A percentile compares a stretch with the other conserved stretches of the same genome.
phyloP scores from a whole-genome alignment of 2,329 filamentous ascomycete genomes.

The Hymenoscyphus linearis region DNA sequence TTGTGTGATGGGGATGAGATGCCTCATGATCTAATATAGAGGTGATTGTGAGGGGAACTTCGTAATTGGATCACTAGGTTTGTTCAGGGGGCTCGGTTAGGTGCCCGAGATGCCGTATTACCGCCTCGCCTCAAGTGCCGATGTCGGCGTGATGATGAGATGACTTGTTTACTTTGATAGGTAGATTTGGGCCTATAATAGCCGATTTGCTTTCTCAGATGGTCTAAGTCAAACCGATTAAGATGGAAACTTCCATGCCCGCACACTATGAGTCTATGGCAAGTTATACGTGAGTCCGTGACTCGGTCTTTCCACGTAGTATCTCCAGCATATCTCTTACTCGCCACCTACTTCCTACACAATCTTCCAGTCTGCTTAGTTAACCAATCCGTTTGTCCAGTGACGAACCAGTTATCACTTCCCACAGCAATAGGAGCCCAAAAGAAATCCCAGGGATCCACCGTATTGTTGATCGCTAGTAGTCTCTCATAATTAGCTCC shows the following conservation, averaged over 20 bases:
- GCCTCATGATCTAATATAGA: background rate
- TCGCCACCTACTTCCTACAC: constrained; percentile 1
- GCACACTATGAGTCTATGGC: too few species aligned
- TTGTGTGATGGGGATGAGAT: background rate
- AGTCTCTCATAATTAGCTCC: constrained; percentile 28
- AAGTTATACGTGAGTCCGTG: too few species aligned
- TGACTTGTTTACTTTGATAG: background rate
- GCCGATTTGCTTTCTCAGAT: too few species aligned
- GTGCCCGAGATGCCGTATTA: background rate
- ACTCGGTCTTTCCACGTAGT: too few species aligned
- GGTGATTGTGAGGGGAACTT: background rate
- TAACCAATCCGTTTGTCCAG: constrained; percentile 1
- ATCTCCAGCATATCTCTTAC: too few species aligned
- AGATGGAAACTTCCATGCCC: too few species aligned
- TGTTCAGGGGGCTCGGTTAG: background rate
- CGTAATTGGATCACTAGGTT: too few species aligned
- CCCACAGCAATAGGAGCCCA: constrained; percentile 16
- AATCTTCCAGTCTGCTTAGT: constrained; percentile 1
- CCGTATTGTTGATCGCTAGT: constrained; percentile 15
- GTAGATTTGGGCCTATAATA: background rate
- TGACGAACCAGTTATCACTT: constrained; percentile 11
- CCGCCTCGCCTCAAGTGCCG: background rate
- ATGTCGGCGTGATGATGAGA: background rate
- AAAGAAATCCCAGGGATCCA: constrained; percentile 16
- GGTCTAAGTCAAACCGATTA: too few species aligned